Evolutionary conservation across 805 yeast species (phyloP), one percentile per base, ranked within the genome.

Genomic region (Pichia sporocuriosa): DNA sequence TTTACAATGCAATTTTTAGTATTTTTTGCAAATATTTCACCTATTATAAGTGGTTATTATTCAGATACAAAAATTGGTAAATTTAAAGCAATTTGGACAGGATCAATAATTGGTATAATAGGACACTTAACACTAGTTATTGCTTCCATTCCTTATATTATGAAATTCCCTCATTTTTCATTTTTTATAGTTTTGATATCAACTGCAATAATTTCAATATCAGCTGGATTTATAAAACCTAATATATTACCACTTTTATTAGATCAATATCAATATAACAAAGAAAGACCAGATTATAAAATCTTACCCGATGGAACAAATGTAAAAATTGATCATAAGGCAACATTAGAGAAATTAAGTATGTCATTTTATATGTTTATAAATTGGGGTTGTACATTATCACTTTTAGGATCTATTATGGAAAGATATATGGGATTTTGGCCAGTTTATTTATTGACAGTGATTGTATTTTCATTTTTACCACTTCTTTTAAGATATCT

Each of bases 241-340:
- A 73, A 73, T 52, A 62, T 73, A 37, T 61, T 70, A 46, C 76
- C 76, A 5, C 57, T 71, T 36, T 51, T 71, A 32, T 63, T 71
- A 62, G 85, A 81, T 51, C 87, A 81, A 60, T 79, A 78, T 58
- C 72, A 77, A 29, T 68, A 72, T 54, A 65, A 73, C 32, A 69
- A 70, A 49, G 80, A 77, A 42, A 72, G 43, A 71, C 73, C 59
- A 61, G 70, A 42, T 67, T 71, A 49, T 76, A 39, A 20, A 27
- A 17, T 10, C 4, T 71, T 71, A 33, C 73, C 81, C 4, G 23
- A 51, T 19, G 77, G 77, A 2, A 79, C 76, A 54, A 66, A 70
- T 28, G 88, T 83, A 21, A 72, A 84, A 48, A 62, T 71, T 22
- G 75, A 70, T 47, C 61, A 70, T 30, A 65, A 67, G 50, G 63